phyloP scores from a whole-genome alignment of 805 yeast genomes.

The Schizosaccharomyces japonicus region DNA sequence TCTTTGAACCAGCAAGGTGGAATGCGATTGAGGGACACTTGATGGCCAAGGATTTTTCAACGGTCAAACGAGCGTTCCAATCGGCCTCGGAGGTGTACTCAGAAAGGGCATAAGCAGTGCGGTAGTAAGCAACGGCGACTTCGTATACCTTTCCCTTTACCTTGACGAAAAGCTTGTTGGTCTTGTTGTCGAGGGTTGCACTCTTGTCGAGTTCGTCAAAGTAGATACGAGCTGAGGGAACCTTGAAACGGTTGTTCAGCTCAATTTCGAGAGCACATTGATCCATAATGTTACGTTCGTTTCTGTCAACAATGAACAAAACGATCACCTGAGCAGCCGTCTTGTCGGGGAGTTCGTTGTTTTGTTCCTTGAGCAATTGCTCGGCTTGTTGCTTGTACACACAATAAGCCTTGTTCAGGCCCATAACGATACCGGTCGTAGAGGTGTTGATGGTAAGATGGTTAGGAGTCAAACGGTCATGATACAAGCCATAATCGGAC shows the following conservation, averaged over 20 bases:
- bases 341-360: too few relatives aligned
- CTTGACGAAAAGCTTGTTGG: not conserved
- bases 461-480: not conserved
- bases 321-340: slow-evolving; percentile 25
- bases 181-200: not conserved
- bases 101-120: slow-evolving; percentile 69
- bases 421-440: slow-evolving; percentile 30
- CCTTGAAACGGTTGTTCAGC: slow-evolving; percentile 25
- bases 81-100: slow-evolving; percentile 45
- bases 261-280: slow-evolving; percentile 65
- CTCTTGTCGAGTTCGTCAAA: not conserved
- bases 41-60: slow-evolving; percentile 59
- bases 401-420: slow-evolving; percentile 40
- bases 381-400: slow-evolving; percentile 21
- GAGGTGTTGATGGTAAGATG: not conserved
- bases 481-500: slow-evolving; percentile 7
- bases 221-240: not conserved
- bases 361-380: slow-evolving; percentile 8
- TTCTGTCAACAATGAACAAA: slow-evolving; percentile 58
- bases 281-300: slow-evolving; percentile 75
- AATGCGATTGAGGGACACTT: slow-evolving; percentile 79
- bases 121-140: slow-evolving; percentile 67
- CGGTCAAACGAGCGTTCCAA: slow-evolving; percentile 52
- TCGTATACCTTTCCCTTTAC: slow-evolving; percentile 19
- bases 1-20: slow-evolving; percentile 81